A percentile compares a stretch with the other conserved stretches of the same genome.
Conservation (phyloP, 164 flowering plant genomes). For the Santalum album region DNA sequence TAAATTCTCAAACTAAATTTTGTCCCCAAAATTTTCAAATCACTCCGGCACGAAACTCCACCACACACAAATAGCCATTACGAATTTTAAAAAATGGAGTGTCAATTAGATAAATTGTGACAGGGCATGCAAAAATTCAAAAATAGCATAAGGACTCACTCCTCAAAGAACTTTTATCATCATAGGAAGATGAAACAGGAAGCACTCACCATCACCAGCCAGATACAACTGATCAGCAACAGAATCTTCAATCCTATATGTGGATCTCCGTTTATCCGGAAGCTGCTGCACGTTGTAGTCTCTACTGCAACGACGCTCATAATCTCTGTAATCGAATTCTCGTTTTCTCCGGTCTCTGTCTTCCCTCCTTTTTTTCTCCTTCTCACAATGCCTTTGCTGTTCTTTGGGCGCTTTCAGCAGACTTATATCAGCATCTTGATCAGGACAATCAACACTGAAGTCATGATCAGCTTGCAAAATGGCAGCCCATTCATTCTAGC, state of each 20-base stretch:
- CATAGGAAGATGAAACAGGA: conserved; percentile 31
- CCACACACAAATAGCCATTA: too few species aligned
- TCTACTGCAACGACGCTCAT: conserved; percentile 41
- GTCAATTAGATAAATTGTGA: too few species aligned
- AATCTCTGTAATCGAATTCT: conserved; percentile 48
- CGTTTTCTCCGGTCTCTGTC: conserved; percentile 49
- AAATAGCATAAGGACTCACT: conserved; percentile 29
- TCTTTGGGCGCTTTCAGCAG: conserved; percentile 41
- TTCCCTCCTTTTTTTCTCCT: conserved; percentile 54
- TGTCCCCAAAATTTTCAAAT: too few species aligned
- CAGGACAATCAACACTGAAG: conserved; percentile 46
- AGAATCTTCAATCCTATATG: conserved; percentile 39
- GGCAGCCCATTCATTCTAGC: conserved; percentile 55
- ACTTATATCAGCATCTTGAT: conserved; percentile 43
- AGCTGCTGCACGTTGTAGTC: conserved; percentile 39
- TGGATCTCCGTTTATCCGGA: conserved; percentile 38
- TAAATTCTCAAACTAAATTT: too few species aligned
- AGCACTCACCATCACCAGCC: conserved; percentile 37
- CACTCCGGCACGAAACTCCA: too few species aligned
- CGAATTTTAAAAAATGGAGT: too few species aligned
- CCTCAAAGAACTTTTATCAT: conserved; percentile 49
- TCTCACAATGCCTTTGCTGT: conserved; percentile 47
- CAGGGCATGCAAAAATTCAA: too few species aligned
- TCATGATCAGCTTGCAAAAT: conserved; percentile 46
- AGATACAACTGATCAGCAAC: conserved; percentile 37